phyloP scores from a whole-genome alignment of 768 basidiomycete species.

The Suillus cothurnatus region DNA sequence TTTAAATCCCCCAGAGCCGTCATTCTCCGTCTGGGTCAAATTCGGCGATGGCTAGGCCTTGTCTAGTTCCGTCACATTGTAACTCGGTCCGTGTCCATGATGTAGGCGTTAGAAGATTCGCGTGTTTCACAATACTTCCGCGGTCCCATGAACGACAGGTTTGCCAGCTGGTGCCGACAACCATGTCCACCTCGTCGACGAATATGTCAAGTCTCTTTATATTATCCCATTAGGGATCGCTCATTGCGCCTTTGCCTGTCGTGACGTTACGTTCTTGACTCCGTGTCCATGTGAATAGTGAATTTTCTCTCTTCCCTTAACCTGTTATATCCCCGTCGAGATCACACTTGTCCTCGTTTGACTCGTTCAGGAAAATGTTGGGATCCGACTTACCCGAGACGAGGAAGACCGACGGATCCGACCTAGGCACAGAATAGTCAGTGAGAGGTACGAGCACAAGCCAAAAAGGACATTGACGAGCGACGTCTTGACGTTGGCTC shows the following conservation, averaged over 20 bases:
- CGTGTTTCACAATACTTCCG: background rate
- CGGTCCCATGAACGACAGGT: background rate
- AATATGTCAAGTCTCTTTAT: background rate
- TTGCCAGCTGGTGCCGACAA: background rate
- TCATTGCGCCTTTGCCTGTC: background rate
- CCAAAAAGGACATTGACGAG: no score
- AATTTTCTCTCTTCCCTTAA: background rate
- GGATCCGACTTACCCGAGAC: no score
- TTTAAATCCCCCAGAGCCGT: background rate
- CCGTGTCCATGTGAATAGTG: background rate
- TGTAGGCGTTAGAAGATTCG: background rate
- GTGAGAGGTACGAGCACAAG: no score
- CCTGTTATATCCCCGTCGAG: background rate
- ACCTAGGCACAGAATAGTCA: no score
- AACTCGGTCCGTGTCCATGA: background rate
- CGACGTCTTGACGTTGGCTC: no score
- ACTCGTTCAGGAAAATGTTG: background rate
- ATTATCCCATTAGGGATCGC: background rate
- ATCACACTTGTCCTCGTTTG: background rate
- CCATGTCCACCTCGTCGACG: background rate
- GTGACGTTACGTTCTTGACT: background rate
- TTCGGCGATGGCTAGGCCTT: background rate
- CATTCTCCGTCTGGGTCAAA: no score
- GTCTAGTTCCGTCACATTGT: background rate
- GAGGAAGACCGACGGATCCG: no score